A percentile compares a stretch with the other conserved stretches of the same genome.
These are phyloP conservation scores for Verbascum thapsus DNA, from an alignment of 257 asterid species.

Conservation along the genomic window DNA sequence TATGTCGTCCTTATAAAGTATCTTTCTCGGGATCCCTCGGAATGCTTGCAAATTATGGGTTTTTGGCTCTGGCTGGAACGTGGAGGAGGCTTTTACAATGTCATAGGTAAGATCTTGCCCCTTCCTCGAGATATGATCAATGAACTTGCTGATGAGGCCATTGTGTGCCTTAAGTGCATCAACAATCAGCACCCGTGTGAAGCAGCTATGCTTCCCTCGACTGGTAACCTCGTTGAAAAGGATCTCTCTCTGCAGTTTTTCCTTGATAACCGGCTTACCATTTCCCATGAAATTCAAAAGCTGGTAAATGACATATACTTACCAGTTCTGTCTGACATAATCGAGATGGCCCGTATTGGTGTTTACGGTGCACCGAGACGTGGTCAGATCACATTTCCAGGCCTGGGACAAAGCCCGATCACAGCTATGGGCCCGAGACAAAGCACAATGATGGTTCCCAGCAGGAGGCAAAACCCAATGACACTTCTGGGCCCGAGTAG, in stretches of 20 bases:
- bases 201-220: conserved; percentile 42
- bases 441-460: no score
- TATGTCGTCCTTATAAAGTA: conserved; percentile 47
- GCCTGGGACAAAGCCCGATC: neutral
- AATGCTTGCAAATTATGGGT: conserved; percentile 51
- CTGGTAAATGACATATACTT: conserved; percentile 37
- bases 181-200: conserved; percentile 3
- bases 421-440: no score
- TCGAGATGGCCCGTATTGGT: conserved; percentile 37
- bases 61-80: conserved; percentile 68
- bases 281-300: conserved; percentile 25
- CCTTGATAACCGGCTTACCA: conserved; percentile 27
- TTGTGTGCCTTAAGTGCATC: conserved; percentile 43
- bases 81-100: conserved; percentile 24
- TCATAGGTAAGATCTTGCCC: conserved; percentile 38
- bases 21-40: conserved; percentile 54
- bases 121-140: conserved; percentile 37
- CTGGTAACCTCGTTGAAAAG: conserved; percentile 33
- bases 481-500: no score
- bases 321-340: conserved; percentile 46
- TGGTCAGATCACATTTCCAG: neutral
- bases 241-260: conserved; percentile 41
- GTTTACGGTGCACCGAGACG: conserved; percentile 1
- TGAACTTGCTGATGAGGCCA: conserved; percentile 60
- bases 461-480: no score